Percentiles rank a stretch among this genome's conserved stretches.
Evolutionary conservation across 805 yeast genomes (phyloP).

Genomic region (Teunomyces lycoperdinae): DNA sequence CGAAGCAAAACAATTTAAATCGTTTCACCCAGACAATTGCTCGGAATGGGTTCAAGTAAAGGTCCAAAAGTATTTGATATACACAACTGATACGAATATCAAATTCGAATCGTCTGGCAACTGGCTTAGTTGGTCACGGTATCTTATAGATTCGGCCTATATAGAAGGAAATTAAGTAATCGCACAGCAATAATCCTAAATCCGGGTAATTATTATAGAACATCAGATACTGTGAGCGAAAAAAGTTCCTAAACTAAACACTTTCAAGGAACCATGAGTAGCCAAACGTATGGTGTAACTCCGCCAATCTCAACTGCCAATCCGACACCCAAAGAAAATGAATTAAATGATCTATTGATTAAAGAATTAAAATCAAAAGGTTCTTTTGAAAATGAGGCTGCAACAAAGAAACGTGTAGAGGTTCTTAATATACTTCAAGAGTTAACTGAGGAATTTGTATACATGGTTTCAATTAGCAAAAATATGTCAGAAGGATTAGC

Average conservation of each 20-base stretch:
- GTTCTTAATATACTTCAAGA: slow-evolving; percentile 71
- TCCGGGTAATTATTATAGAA: not conserved
- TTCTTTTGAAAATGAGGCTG: slow-evolving; percentile 85
- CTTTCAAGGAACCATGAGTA: slow-evolving; percentile 13
- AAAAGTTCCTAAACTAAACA: not conserved
- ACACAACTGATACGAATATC: not conserved
- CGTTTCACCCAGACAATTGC: not conserved
- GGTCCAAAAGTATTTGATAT: not conserved
- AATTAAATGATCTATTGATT: slow-evolving; percentile 71
- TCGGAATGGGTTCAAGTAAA: not conserved
- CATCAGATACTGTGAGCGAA: not conserved
- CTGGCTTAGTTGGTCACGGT: not conserved
- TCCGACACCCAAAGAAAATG: slow-evolving; percentile 78
- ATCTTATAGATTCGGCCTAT: too few relatives aligned
- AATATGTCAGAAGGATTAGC: slow-evolving; percentile 99
- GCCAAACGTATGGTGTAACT: slow-evolving; percentile 59
- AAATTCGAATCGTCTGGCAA: not conserved
- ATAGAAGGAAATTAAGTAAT: not conserved
- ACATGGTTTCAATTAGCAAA: slow-evolving; percentile 69
- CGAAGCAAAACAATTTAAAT: not conserved
- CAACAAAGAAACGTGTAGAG: slow-evolving; percentile 75
- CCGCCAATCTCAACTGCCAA: slow-evolving; percentile 83
- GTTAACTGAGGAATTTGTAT: slow-evolving; percentile 78
- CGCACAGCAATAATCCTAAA: not conserved
- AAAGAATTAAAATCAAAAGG: slow-evolving; percentile 77